Conservation (phyloP, 495 filamentous ascomycete species). For the Lentithecium fluviatile region DNA sequence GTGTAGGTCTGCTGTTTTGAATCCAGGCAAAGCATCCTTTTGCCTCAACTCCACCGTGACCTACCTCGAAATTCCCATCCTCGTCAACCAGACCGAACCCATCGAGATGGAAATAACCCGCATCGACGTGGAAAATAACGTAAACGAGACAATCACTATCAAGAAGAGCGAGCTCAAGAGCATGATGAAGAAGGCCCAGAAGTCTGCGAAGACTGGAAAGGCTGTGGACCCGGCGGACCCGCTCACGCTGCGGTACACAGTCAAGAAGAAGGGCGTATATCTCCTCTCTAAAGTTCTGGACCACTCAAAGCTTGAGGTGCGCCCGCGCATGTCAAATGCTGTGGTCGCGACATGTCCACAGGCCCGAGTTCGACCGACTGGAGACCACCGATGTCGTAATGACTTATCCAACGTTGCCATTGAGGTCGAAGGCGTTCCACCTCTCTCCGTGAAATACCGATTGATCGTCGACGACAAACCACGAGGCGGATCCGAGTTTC, state of each 20-base stretch:
- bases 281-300: constrained; percentile 80
- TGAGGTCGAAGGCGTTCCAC: constrained; percentile 82
- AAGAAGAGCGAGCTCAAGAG: constrained; percentile 66
- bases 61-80: constrained; percentile 71
- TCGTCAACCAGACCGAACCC: constrained; percentile 87
- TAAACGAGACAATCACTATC: constrained; percentile 75
- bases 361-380: constrained; percentile 64
- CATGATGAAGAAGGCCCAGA: constrained; percentile 61
- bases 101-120: constrained; percentile 81
- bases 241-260: constrained; percentile 59
- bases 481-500: constrained; percentile 68
- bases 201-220: constrained; percentile 49
- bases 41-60: constrained; percentile 68
- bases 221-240: constrained; percentile 52
- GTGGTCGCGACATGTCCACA: constrained; percentile 81
- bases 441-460: constrained; percentile 89
- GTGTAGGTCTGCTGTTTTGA: constrained; percentile 77
- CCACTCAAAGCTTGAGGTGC: constrained; percentile 89
- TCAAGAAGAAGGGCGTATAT: constrained; percentile 85
- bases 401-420: constrained; percentile 83
- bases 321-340: constrained; percentile 67
- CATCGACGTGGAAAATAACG: constrained; percentile 74
- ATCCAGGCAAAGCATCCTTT: constrained; percentile 71
- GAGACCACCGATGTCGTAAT: constrained; percentile 68
- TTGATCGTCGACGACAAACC: constrained; percentile 74